Evolutionary conservation across 2,329 filamentous ascomycete species (phyloP).

Genomic region (Ceratocystis papillata): DNA sequence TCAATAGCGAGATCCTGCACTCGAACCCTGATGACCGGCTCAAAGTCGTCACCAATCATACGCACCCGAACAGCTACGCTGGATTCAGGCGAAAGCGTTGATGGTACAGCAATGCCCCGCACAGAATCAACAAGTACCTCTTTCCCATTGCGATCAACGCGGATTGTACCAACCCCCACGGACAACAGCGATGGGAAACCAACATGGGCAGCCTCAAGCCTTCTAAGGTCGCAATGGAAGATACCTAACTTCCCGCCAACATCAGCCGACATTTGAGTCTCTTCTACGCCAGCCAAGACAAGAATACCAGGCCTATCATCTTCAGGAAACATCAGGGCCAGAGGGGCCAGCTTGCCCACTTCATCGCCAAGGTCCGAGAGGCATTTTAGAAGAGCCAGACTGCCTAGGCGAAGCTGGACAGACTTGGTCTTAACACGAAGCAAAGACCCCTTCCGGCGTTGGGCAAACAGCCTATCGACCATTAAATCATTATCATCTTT

Average conservation of each 20-base stretch:
- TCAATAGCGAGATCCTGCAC: constrained; percentile 76
- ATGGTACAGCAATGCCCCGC: constrained; percentile 27
- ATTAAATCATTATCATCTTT: constrained; percentile 87
- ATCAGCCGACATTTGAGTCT: constrained; percentile 50
- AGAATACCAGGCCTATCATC: constrained; percentile 86
- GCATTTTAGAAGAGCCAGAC: constrained; percentile 53
- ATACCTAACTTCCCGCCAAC: constrained; percentile 59
- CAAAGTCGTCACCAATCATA: constrained; percentile 87
- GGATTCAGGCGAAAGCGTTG: constrained; percentile 27
- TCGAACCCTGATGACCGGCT: constrained; percentile 80
- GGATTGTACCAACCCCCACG: constrained; percentile 56
- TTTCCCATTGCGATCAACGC: constrained; percentile 50
- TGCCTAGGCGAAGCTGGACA: constrained; percentile 51
- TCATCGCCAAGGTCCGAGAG: constrained; percentile 67
- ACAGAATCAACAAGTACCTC: constrained; percentile 60
- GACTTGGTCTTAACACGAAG: constrained; percentile 58
- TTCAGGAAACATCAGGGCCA: constrained; percentile 89
- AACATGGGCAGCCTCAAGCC: constrained; percentile 68
- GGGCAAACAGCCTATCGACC: constrained; percentile 78
- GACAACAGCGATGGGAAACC: constrained; percentile 74
- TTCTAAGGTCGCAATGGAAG: constrained; percentile 46
- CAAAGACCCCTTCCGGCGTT: constrained; percentile 76
- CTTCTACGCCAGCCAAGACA: constrained; percentile 57
- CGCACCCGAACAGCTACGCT: constrained; percentile 65
- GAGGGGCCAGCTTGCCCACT: constrained; percentile 67